phyloP scores from a whole-genome alignment of 2,329 filamentous ascomycete species.

The Ramichloridium luteum region DNA sequence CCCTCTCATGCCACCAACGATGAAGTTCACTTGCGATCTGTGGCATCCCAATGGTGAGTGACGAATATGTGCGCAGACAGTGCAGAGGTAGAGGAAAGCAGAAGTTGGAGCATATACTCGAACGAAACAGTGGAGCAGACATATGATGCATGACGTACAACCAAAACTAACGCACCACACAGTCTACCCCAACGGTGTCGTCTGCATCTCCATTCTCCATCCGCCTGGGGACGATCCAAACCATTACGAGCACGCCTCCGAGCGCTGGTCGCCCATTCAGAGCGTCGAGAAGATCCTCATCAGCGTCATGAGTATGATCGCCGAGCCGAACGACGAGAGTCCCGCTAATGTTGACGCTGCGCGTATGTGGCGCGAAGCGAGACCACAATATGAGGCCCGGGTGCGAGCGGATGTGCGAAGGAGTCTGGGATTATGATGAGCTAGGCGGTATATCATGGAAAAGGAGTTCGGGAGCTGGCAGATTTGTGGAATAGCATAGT shows the following conservation, averaged over 20 bases:
- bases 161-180: neutral
- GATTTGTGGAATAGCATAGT: conserved; percentile 1
- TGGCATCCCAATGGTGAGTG: conserved; percentile 88
- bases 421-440: conserved; percentile 57
- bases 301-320: conserved; percentile 95
- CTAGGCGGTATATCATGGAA: neutral
- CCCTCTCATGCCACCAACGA: conserved; percentile 86
- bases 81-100: neutral
- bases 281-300: conserved; percentile 96
- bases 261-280: conserved; percentile 94
- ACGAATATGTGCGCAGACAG: too few species aligned
- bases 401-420: conserved; percentile 72
- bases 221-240: conserved; percentile 94
- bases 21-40: conserved; percentile 88
- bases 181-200: conserved; percentile 86
- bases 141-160: too few species aligned
- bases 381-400: conserved; percentile 71
- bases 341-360: conserved; percentile 93
- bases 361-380: conserved; percentile 84
- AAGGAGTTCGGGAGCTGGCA: neutral
- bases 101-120: too few species aligned
- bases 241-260: conserved; percentile 91
- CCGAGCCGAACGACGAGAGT: conserved; percentile 92
- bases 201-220: conserved; percentile 97
- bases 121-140: too few species aligned